A percentile compares a stretch with the other conserved stretches of the same genome.
Conservation (phyloP, 2,329 filamentous ascomycete species). For the Phialophora chinensis region DNA sequence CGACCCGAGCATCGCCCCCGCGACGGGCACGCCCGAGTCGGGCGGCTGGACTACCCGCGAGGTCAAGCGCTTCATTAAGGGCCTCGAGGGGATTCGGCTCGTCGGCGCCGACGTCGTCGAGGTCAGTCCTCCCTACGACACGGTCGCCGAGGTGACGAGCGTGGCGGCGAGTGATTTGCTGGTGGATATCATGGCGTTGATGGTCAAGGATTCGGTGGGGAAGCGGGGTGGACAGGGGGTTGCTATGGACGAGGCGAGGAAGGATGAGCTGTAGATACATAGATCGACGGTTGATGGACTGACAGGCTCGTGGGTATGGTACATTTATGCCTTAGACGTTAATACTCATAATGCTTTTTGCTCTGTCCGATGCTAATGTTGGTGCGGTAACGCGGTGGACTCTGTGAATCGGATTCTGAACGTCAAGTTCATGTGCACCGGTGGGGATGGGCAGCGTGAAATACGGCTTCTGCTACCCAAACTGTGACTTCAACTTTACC, state of each 20-base stretch:
- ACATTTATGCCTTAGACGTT: neutral
- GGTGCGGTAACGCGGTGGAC: neutral
- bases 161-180: conserved; percentile 43
- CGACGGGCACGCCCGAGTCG: conserved; percentile 42
- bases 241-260: neutral
- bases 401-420: neutral
- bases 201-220: conserved; percentile 38
- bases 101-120: conserved; percentile 42
- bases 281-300: neutral
- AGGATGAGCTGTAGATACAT: conserved; percentile 33
- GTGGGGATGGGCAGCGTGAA: neutral
- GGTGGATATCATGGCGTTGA: conserved; percentile 42
- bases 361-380: neutral
- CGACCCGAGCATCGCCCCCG: conserved; percentile 45
- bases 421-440: neutral
- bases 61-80: conserved; percentile 39
- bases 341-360: neutral
- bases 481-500: neutral
- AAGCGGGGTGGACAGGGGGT: neutral
- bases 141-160: conserved; percentile 41
- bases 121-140: conserved; percentile 40
- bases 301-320: neutral
- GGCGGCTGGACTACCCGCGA: conserved; percentile 42
- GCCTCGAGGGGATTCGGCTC: conserved; percentile 39
- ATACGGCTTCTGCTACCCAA: neutral